A percentile compares a stretch with the other conserved stretches of the same genome.
phyloP scores from a whole-genome alignment of 257 asterid species.

The Vinca minor region DNA sequence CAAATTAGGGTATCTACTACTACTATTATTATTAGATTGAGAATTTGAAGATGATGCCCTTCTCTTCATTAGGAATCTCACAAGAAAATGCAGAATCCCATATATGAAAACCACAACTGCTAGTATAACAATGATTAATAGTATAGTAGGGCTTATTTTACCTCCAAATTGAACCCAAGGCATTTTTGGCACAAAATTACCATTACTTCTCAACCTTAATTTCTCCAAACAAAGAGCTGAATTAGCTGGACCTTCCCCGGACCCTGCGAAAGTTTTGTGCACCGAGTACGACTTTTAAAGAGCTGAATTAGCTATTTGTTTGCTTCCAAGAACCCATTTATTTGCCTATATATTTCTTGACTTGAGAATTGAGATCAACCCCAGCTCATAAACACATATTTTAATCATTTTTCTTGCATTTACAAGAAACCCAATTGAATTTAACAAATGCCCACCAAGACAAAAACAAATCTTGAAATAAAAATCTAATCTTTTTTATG shows the following conservation, averaged over 20 bases:
- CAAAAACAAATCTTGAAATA: slow-evolving; percentile 15
- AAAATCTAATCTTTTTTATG: too few species aligned
- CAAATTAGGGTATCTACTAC: slow-evolving; percentile 29
- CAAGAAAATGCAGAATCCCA: slow-evolving; percentile 54
- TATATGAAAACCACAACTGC: slow-evolving; percentile 43
- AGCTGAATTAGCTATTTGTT: neutral
- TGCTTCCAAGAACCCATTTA: slow-evolving; percentile 14
- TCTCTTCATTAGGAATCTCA: slow-evolving; percentile 43
- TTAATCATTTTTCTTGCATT: slow-evolving; percentile 14
- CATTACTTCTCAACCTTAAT: slow-evolving; percentile 17
- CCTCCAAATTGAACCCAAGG: slow-evolving; percentile 57
- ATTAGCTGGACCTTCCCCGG: too few species aligned
- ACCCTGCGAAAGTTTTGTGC: too few species aligned
- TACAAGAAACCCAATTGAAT: slow-evolving; percentile 29
- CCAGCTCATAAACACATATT: slow-evolving; percentile 27
- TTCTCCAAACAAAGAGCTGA: slow-evolving; percentile 6
- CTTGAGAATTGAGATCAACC: slow-evolving; percentile 14
- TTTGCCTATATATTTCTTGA: slow-evolving; percentile 13
- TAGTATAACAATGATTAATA: slow-evolving; percentile 46
- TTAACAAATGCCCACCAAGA: slow-evolving; percentile 9
- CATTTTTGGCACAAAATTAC: slow-evolving; percentile 36
- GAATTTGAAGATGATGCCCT: slow-evolving; percentile 30
- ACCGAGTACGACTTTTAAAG: too few species aligned
- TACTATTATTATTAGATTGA: slow-evolving; percentile 27
- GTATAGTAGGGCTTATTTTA: slow-evolving; percentile 50